phyloP scores from a whole-genome alignment of 345 rosid species.

The Toxicodendron radicans region DNA sequence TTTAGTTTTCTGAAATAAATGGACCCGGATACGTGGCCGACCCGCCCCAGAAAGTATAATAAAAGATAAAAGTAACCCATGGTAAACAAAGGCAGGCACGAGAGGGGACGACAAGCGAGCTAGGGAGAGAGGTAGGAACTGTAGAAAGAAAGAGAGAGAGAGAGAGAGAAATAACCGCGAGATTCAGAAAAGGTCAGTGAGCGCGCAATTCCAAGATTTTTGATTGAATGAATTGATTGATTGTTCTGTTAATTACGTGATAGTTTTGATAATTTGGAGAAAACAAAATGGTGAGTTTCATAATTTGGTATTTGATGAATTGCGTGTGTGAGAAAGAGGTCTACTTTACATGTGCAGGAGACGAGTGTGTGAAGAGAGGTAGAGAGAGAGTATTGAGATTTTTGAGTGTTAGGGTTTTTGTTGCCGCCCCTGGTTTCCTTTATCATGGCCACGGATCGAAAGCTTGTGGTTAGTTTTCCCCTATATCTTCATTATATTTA shows the following conservation, averaged over 20 bases:
- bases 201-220: conserved; percentile 14
- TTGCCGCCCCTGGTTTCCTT: conserved; percentile 5
- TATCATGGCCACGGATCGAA: conserved; percentile 51
- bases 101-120: background rate
- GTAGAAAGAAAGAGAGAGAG: conserved; percentile 18
- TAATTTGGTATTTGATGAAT: conserved; percentile 52
- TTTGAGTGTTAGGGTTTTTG: conserved; percentile 54
- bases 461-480: conserved; percentile 70
- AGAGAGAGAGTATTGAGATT: conserved; percentile 41
- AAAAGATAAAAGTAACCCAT: no score
- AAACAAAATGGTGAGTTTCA: conserved; percentile 42
- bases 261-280: conserved; percentile 8
- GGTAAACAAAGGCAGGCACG: background rate
- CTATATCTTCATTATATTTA: background rate
- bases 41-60: no score
- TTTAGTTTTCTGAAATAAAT: no score
- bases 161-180: conserved; percentile 11
- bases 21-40: no score
- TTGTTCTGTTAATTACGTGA: conserved; percentile 13
- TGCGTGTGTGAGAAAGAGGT: conserved; percentile 82
- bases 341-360: conserved; percentile 75
- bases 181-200: conserved; percentile 40
- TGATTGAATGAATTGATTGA: conserved; percentile 11
- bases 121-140: conserved; percentile 9
- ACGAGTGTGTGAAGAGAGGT: conserved; percentile 53